A percentile compares a stretch with the other conserved stretches of the same genome.
Evolutionary conservation across 768 basidiomycete genomes (phyloP).

Genomic region (Exidia glandulosa): DNA sequence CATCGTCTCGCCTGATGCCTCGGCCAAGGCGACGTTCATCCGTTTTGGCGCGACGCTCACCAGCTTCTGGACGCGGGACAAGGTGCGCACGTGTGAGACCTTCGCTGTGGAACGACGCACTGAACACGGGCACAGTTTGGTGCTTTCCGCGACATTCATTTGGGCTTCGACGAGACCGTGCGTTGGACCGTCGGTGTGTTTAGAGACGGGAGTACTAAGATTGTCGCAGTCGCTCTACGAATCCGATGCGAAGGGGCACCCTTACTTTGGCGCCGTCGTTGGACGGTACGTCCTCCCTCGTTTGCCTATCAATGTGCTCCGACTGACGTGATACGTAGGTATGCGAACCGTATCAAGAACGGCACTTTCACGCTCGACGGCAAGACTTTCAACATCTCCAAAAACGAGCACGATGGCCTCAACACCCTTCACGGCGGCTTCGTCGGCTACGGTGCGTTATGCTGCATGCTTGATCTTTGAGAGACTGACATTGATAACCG

Average conservation of each 20-base stretch:
- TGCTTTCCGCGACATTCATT: conserved; percentile 38
- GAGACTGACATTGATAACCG: not conserved
- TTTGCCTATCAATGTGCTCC: conserved; percentile 14
- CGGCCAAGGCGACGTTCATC: conserved; percentile 48
- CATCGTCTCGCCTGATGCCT: conserved; percentile 40
- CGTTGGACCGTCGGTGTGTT: no score
- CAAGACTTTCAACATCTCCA: conserved; percentile 35
- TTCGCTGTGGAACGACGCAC: not conserved
- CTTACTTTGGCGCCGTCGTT: conserved; percentile 34
- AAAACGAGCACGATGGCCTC: conserved; percentile 36
- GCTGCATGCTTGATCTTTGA: not conserved
- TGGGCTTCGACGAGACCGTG: conserved; percentile 45
- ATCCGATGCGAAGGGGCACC: conserved; percentile 18
- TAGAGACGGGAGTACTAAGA: no score
- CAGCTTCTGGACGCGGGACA: conserved; percentile 46
- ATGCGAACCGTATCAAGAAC: conserved; percentile 31
- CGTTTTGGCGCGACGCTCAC: conserved; percentile 46
- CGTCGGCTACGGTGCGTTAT: conserved; percentile 25
- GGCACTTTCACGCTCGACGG: conserved; percentile 31
- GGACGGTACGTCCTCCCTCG: conserved; percentile 9
- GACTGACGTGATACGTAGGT: conserved; percentile 27
- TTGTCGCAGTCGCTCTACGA: no score
- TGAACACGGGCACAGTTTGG: conserved; percentile 15
- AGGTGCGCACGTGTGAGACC: conserved; percentile 4
- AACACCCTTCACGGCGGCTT: conserved; percentile 48